Evolutionary conservation across 2,329 filamentous ascomycete species (phyloP), one percentile per base, ranked within the genome.

Genomic region (Arthrobotrys entomopaga): DNA sequence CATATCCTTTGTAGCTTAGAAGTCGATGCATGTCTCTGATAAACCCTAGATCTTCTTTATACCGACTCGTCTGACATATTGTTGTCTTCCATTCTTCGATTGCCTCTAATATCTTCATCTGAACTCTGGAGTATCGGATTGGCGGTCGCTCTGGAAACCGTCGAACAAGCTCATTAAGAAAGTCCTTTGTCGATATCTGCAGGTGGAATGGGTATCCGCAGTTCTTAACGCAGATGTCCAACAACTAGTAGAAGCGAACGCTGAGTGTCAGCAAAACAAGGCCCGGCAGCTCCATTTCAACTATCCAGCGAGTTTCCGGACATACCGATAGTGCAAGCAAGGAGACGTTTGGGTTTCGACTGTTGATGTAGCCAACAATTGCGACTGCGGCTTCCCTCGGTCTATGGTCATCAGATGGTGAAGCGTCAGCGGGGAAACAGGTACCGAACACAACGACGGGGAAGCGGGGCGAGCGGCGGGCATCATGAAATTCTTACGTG

Each of bases 211-310:
- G 93, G 81, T 99, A 99, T 79, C 95, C 95, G 86, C 95, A 99
- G 84, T 99, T 99, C 85, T 99, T 99, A 82, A 98, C 95, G 82
- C 95, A 98, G 77, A 98, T 98, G 82, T 99, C 95, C 81, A 99
- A 91, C 78, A 99, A 88, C 84, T 90, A 79, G 69, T 80, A 26
- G 22, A 19, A 34, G 56, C 61, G 50, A 34, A 58, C 64, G 50
- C 48, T 65, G 42, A 71, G 59, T 15, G 64, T 64, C 49, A 63
- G 73, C 49, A 56, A 63, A 42, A 60, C 49, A 20, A 53, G 19
- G 46, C 42, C 54, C 16, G 22, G 48, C 29, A 63, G 20, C 20
- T 40, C 49, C 26, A n/a, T 54, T 42, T 50, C 56, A 60, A 56
- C 59, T 71, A 26, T 13, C 38, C 16, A 10, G 20, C 24, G 24